Conservation (phyloP, 768 basidiomycete genomes). For the Rhodocollybia butyracea region DNA sequence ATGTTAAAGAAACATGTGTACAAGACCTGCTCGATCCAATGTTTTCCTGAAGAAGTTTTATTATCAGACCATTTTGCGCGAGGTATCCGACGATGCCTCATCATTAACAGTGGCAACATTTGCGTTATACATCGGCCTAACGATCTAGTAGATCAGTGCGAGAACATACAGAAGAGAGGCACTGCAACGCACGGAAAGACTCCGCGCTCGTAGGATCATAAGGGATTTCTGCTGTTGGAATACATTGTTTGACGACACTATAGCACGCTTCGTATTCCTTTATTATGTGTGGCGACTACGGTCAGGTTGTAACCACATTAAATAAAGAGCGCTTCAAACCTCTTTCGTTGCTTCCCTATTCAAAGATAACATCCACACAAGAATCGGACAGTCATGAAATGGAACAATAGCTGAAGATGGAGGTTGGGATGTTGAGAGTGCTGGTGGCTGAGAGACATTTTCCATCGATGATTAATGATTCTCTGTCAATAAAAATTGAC, state of each 20-base stretch:
- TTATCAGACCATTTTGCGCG: slow-evolving; percentile 71
- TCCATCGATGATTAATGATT: not conserved
- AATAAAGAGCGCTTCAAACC: slow-evolving; percentile 32
- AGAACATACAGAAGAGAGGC: not conserved
- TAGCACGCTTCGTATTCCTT: slow-evolving; percentile 76
- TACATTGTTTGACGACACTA: slow-evolving; percentile 56
- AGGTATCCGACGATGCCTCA: slow-evolving; percentile 79
- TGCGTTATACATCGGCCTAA: slow-evolving; percentile 68
- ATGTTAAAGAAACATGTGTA: not conserved
- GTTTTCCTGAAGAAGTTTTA: slow-evolving; percentile 59
- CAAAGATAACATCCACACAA: slow-evolving; percentile 79
- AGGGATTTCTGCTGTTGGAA: slow-evolving; percentile 49
- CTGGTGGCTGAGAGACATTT: not conserved
- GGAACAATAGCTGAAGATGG: not conserved
- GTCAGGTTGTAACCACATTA: not conserved
- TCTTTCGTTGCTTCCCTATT: slow-evolving; percentile 70
- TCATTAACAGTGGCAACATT: slow-evolving; percentile 80
- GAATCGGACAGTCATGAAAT: slow-evolving; percentile 54
- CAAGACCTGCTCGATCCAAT: slow-evolving; percentile 70
- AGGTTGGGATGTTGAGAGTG: not conserved
- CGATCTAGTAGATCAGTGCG: not conserved
- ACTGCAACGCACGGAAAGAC: slow-evolving; percentile 55
- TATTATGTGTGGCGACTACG: slow-evolving; percentile 7
- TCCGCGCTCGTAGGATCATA: slow-evolving; percentile 59
- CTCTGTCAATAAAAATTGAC: too few relatives aligned